phyloP scores from a whole-genome alignment of 306 rosid species.

The Astragalus membranaceus region DNA sequence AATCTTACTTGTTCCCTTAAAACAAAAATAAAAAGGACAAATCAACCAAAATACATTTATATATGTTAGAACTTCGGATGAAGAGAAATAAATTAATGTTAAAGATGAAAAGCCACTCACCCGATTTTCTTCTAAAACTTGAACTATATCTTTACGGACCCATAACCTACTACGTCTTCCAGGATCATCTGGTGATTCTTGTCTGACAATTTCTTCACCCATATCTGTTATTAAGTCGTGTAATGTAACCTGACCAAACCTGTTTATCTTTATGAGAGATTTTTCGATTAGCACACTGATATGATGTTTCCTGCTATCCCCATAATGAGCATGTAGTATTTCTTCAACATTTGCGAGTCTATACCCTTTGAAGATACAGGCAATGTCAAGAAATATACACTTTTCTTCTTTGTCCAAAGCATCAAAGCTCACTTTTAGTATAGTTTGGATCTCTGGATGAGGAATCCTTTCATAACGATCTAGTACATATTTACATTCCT shows the following conservation, averaged over 20 bases:
- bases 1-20: too few relatives aligned
- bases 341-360: too few relatives aligned
- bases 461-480: background rate
- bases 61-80: too few relatives aligned
- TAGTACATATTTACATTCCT: background rate
- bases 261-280: background rate
- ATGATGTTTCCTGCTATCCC: background rate
- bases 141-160: background rate
- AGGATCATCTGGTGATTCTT: background rate
- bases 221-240: background rate
- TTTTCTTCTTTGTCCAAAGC: background rate
- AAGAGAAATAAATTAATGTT: background rate
- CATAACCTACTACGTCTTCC: background rate
- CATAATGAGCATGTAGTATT: background rate
- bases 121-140: background rate
- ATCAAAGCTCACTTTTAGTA: constrained; percentile 17
- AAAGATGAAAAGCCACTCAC: background rate
- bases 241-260: background rate
- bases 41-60: too few relatives aligned
- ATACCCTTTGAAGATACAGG: background rate
- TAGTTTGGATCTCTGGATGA: background rate
- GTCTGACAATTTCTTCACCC: background rate
- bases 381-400: background rate
- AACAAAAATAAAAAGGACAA: too few relatives aligned
- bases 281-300: background rate